Conservation (phyloP, 1,284 basidiomycete species). For the Heterobasidion parviporum region DNA sequence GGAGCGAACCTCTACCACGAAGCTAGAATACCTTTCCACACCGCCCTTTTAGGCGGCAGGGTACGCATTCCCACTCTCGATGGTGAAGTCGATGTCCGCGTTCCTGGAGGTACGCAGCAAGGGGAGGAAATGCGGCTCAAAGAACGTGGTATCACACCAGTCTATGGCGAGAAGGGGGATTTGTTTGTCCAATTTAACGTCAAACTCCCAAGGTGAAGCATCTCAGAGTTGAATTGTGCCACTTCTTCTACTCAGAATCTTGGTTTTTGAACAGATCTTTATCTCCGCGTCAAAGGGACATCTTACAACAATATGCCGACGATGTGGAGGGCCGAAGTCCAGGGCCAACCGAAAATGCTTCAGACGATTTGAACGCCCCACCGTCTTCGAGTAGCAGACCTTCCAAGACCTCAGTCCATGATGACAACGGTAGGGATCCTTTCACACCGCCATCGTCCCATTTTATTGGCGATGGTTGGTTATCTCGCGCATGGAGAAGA, state of each 20-base stretch:
- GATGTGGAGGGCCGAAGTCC: conserved; percentile 71
- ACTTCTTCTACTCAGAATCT: conserved; percentile 11
- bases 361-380: conserved; percentile 7
- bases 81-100: conserved; percentile 91
- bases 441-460: conserved; percentile 45
- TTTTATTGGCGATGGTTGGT: conserved; percentile 49
- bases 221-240: conserved; percentile 7
- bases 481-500: conserved; percentile 59
- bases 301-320: conserved; percentile 88
- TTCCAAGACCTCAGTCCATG: conserved; percentile 17
- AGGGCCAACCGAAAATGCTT: conserved; percentile 14
- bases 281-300: conserved; percentile 76
- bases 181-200: conserved; percentile 87
- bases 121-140: conserved; percentile 96
- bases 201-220: conserved; percentile 79
- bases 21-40: conserved; percentile 87
- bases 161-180: conserved; percentile 74
- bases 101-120: conserved; percentile 91
- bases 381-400: conserved; percentile 10
- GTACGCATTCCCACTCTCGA: conserved; percentile 94
- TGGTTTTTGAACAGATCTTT: conserved; percentile 51
- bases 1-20: conserved; percentile 90
- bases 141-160: conserved; percentile 76
- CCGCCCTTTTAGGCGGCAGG: conserved; percentile 85
- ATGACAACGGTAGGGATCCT: conserved; percentile 70